Evolutionary conservation across 2,329 filamentous ascomycete species (phyloP), one percentile per base, ranked within the genome.

Genomic region (Neocatenulostroma microsporum): DNA sequence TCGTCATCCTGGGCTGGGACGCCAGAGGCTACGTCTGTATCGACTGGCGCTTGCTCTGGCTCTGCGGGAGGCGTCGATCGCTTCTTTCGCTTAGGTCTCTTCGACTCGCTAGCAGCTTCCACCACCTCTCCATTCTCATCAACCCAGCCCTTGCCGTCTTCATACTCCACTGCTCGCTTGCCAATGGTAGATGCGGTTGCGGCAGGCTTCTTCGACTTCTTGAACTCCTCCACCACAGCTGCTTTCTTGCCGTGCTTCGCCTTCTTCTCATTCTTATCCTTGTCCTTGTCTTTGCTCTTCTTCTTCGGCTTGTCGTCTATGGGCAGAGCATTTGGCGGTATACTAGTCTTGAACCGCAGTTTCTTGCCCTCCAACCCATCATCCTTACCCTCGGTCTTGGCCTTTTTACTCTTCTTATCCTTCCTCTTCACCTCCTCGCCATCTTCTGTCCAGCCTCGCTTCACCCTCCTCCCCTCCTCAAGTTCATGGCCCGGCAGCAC

Each of bases 71-170:
- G 4, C 13, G 23, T n/a, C 6, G 9, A 4, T n/a, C 10, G 26
- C 28, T 23, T 21, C 17, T 21, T 13, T n/a, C 34, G 27, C 20
- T 41, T 44, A 11, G 35, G 31, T 23, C 36, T 13, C 40, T 46
- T 50, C 11, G 48, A 47, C 19, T 42, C 36, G 13, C 40, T 44
- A 35, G 67, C 65, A 14, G 60, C 62, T 58, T 93, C 84, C 2
- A 94, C 74, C 1, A 95, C 65, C 37, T 80, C 76, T 5, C 88
- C 88, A 12, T 80, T 68, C 43, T 78, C 75, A 50, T 94, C 82
- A 0, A 94, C 73, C 89, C 91, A 96, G 1, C 89, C 89, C 53
- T 83, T 80, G 15, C 82, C 87, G 36, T 94, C 82, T 26, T 91
- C 74, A 57, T 81, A 95, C 38, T 69, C 60, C 25, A 70, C 68